Conservation (phyloP, 1,284 basidiomycete species). For the Singerocomus rubriflavus region DNA sequence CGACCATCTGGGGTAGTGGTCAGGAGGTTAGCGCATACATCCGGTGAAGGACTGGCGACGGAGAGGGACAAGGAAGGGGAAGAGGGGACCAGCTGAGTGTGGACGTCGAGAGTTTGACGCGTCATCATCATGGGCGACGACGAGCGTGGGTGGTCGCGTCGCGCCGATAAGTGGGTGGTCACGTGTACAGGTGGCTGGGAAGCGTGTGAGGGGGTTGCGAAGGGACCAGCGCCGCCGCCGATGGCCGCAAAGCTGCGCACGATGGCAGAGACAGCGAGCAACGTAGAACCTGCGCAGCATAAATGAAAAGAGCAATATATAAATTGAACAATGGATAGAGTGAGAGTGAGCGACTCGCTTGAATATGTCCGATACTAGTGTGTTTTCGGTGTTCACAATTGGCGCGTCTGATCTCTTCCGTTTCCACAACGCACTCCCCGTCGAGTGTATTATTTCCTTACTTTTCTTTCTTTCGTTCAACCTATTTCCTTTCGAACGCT, state of each 20-base stretch:
- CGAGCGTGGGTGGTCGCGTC: slow-evolving; percentile 7
- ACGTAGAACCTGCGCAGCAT: slow-evolving; percentile 4
- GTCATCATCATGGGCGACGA: slow-evolving; percentile 20
- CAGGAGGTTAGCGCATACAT: slow-evolving; percentile 68
- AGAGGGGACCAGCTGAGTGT: slow-evolving; percentile 32
- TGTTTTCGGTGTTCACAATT: slow-evolving; percentile 6
- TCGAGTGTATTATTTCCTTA: slow-evolving; percentile 1
- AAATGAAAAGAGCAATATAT: slow-evolving; percentile 2
- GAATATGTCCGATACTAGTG: not conserved
- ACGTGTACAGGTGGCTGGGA: slow-evolving; percentile 16
- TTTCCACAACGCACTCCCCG: slow-evolving; percentile 14
- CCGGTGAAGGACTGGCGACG: slow-evolving; percentile 11
- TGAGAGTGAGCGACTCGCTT: not conserved
- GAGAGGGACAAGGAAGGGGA: slow-evolving; percentile 18
- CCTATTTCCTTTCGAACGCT: slow-evolving; percentile 20
- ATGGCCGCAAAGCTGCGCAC: slow-evolving; percentile 13
- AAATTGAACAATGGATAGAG: slow-evolving; percentile 4
- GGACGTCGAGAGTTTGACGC: slow-evolving; percentile 16
- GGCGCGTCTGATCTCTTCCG: slow-evolving; percentile 18
- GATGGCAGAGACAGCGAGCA: slow-evolving; percentile 12
- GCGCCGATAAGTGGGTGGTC: slow-evolving; percentile 13
- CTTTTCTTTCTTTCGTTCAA: slow-evolving; percentile 10
- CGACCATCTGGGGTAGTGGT: slow-evolving; percentile 51
- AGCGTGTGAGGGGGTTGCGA: slow-evolving; percentile 16
- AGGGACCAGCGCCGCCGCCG: slow-evolving; percentile 9